Conservation (phyloP, 116 monocot genomes). For the Dioscorea cayenensis region DNA sequence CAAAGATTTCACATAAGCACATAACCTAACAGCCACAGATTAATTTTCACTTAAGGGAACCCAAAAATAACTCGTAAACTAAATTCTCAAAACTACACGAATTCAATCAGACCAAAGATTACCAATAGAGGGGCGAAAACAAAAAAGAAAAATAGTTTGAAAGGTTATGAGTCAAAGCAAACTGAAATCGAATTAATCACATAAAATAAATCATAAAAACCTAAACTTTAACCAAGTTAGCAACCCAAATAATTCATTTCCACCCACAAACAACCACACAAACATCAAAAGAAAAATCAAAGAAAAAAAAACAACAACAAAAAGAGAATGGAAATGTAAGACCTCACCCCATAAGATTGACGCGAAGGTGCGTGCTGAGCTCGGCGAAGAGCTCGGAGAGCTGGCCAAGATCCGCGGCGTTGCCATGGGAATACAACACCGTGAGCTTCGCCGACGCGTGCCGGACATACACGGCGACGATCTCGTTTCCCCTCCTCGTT, state of each 20-base stretch:
- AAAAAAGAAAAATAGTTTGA: too few species aligned
- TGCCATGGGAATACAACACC: slow-evolving; percentile 9
- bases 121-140: too few species aligned
- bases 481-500: slow-evolving; percentile 15
- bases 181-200: too few species aligned
- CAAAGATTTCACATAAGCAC: too few species aligned
- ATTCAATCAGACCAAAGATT: too few species aligned
- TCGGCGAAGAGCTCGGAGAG: slow-evolving; percentile 14
- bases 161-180: too few species aligned
- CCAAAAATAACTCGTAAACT: too few species aligned
- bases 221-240: background rate
- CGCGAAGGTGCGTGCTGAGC: slow-evolving; percentile 12
- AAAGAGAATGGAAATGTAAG: background rate
- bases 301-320: background rate
- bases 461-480: slow-evolving; percentile 9
- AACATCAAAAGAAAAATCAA: background rate
- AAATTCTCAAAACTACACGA: too few species aligned
- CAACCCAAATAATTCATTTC: background rate
- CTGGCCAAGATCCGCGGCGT: slow-evolving; percentile 13
- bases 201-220: background rate
- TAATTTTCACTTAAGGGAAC: too few species aligned
- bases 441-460: slow-evolving; percentile 11
- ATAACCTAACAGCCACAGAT: too few species aligned
- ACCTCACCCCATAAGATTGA: slow-evolving; percentile 17
- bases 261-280: background rate